Evolutionary conservation across 2,329 filamentous ascomycete species (phyloP).

Genomic region (Orbilia quercus): DNA sequence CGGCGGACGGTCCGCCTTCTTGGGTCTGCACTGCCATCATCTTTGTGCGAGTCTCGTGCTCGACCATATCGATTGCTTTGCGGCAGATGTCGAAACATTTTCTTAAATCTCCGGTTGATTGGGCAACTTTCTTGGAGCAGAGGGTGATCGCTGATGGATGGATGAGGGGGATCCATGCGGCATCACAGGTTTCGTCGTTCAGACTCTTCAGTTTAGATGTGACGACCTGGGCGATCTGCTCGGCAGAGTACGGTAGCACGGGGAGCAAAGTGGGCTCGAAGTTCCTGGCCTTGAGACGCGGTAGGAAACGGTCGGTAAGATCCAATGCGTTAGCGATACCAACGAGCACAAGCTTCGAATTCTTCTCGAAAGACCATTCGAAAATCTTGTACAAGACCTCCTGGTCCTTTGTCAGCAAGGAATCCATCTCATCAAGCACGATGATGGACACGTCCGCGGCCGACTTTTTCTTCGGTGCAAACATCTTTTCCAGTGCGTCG

Average conservation of each 20-base stretch:
- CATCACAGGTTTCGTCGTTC: slow-evolving; percentile 65
- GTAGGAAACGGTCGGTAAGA: slow-evolving; percentile 92
- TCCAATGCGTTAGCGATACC: slow-evolving; percentile 97
- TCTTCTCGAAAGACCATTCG: slow-evolving; percentile 88
- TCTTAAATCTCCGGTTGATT: slow-evolving; percentile 90
- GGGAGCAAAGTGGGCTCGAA: slow-evolving; percentile 89
- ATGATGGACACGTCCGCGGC: slow-evolving; percentile 76
- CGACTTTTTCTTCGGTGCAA: slow-evolving; percentile 70
- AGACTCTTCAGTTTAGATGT: slow-evolving; percentile 82
- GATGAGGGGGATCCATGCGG: slow-evolving; percentile 82
- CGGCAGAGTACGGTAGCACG: slow-evolving; percentile 89
- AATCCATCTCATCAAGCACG: slow-evolving; percentile 93
- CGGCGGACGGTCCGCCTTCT: slow-evolving; percentile 64
- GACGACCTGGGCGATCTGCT: slow-evolving; percentile 88
- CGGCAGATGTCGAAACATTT: slow-evolving; percentile 96
- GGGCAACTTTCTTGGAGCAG: slow-evolving; percentile 92
- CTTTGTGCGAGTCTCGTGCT: slow-evolving; percentile 82
- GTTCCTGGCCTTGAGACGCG: slow-evolving; percentile 90
- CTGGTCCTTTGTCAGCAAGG: slow-evolving; percentile 86
- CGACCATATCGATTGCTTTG: slow-evolving; percentile 86
- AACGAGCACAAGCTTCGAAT: slow-evolving; percentile 82
- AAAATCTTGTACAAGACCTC: slow-evolving; percentile 94
- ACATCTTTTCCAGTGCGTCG: slow-evolving; percentile 75
- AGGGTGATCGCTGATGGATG: slow-evolving; percentile 94
- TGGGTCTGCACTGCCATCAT: slow-evolving; percentile 73